A percentile compares a stretch with the other conserved stretches of the same genome.
Conservation (phyloP, 176 grass and related monocot species). For the Musa acuminata region DNA sequence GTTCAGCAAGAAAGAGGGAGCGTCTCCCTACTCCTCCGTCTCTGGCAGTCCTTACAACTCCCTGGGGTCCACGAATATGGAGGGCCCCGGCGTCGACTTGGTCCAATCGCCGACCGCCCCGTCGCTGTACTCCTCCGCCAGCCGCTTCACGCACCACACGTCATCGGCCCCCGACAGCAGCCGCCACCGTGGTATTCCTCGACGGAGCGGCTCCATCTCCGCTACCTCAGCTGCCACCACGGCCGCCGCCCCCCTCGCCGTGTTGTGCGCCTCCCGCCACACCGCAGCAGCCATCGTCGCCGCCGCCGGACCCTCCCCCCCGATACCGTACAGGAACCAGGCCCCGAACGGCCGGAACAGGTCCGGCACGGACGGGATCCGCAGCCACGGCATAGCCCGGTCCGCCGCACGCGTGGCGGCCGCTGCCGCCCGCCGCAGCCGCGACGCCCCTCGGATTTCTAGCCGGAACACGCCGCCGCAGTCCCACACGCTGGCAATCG, state of each 20-base stretch:
- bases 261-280: constrained; percentile 49
- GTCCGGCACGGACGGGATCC: constrained; percentile 66
- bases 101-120: constrained; percentile 54
- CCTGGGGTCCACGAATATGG: constrained; percentile 84
- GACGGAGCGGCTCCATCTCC: constrained; percentile 45
- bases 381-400: constrained; percentile 51
- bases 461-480: constrained; percentile 73
- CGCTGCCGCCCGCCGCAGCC: constrained; percentile 32
- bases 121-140: constrained; percentile 32
- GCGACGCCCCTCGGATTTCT: constrained; percentile 61
- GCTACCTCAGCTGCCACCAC: constrained; percentile 66
- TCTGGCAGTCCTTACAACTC: constrained; percentile 41
- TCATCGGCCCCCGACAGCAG: constrained; percentile 65
- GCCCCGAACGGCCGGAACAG: constrained; percentile 55
- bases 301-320: constrained; percentile 40
- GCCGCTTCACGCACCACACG: constrained; percentile 81
- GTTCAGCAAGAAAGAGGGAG: not conserved
- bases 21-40: not conserved
- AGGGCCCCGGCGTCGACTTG: constrained; percentile 43
- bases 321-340: constrained; percentile 85
- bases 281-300: constrained; percentile 31
- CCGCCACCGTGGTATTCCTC: constrained; percentile 66
- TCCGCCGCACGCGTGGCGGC: constrained; percentile 50
- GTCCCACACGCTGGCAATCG: constrained; percentile 68
- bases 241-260: constrained; percentile 38